Percentiles rank a stretch among this genome's conserved stretches.
Evolutionary conservation across 2,329 filamentous ascomycete species (phyloP).

Genomic region (Talaromyces atroroseus): DNA sequence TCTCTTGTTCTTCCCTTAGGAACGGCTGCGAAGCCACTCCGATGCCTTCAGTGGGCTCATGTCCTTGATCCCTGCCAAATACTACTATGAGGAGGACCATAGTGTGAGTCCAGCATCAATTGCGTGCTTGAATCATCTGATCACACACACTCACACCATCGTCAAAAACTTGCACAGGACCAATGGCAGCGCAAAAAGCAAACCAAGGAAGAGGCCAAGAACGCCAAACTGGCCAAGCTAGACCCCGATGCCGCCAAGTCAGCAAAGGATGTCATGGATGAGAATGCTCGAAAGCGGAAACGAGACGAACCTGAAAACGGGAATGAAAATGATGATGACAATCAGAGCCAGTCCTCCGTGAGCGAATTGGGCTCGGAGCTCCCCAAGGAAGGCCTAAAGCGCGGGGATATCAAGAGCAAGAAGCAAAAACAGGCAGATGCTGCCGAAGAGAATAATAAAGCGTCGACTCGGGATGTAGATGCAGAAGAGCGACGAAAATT

Average conservation of each 20-base stretch:
- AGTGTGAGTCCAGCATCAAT: conserved; percentile 56
- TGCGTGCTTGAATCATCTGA: not conserved
- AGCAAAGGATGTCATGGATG: conserved; percentile 89
- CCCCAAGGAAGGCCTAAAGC: conserved; percentile 60
- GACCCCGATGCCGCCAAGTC: conserved; percentile 87
- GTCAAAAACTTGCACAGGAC: conserved; percentile 56
- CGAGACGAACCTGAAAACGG: conserved; percentile 47
- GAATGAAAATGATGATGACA: conserved; percentile 43
- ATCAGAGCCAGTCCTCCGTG: conserved; percentile 43
- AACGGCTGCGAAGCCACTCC: conserved; percentile 49
- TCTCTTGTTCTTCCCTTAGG: too few relatives aligned
- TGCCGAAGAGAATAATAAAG: conserved; percentile 20
- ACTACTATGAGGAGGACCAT: conserved; percentile 82
- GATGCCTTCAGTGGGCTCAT: conserved; percentile 81
- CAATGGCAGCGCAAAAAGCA: conserved; percentile 97
- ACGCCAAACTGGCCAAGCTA: conserved; percentile 80
- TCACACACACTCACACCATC: not conserved
- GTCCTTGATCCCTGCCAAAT: conserved; percentile 81
- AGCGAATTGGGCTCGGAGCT: conserved; percentile 39
- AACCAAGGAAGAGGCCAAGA: conserved; percentile 78
- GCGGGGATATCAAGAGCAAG: conserved; percentile 39
- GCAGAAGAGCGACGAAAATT: conserved; percentile 32
- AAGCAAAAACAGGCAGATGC: conserved; percentile 50
- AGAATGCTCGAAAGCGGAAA: conserved; percentile 75
- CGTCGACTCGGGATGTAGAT: conserved; percentile 20